Base-by-base conservation (phyloP, 805 yeast genomes). In the Wickerhamiella sergipiensis region DNA sequence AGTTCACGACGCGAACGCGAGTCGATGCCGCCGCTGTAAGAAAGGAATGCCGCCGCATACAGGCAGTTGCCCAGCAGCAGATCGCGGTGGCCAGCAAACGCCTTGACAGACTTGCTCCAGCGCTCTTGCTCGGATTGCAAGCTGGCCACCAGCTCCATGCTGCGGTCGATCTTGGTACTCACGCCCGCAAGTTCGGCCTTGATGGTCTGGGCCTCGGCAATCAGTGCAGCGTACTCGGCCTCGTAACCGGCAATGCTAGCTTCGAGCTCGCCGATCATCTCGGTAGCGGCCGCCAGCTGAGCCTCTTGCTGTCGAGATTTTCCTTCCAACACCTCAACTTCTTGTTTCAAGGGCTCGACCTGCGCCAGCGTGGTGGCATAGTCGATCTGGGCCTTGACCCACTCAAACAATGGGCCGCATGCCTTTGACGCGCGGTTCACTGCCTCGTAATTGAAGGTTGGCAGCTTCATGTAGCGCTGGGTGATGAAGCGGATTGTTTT, bases 391-490 rank as follows among this genome's bases (percentile, higher is more conserved):
- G 97, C 97, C 50, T 74, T 73, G 0, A 88, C 89, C 97, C 97
- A 90, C 54, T 80, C 81, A 18, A 84, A 61, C 36, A 90, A 68
- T 0, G 97, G 97, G 0, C 96, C 97, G 68, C 97, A 87, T 0
- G 97, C 97, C 61, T 85, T 87, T 64, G 95, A 83, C 4, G 97
- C 97, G 40, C 97, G 71, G 58, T 84, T 78, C 0, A 86, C 95
- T 0, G 84, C 67, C 46, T 81, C 88, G 58, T 68, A 83, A 42
- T 77, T 85, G 62, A 76, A 89, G 48, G 78, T 82, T 0, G 80
- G 75, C 50, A 79, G 69, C 0, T 81, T 69, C 10, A 89, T 65
- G 59, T 83, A 90, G 1, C 70, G 71, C 0, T 63, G 55, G 40
- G 80, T 80, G 80, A 90, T 78, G 49, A 66, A 70, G 0, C 66